These are phyloP conservation scores for Populus hybrid DNA, from an alignment of 441 rosid genomes.

Conservation along the genomic window DNA sequence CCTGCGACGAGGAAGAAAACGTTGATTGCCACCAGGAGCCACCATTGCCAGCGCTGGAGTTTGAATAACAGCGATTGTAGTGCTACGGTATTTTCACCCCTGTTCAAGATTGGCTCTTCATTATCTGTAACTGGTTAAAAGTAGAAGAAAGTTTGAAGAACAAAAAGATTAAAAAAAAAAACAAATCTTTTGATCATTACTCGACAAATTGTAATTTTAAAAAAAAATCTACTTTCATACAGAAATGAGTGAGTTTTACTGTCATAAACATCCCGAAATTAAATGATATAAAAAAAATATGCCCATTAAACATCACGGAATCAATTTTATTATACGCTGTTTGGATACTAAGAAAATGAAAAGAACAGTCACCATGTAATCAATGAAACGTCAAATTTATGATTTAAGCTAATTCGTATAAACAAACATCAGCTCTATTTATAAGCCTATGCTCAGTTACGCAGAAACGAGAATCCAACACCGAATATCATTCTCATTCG, in stretches of 20 bases:
- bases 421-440: neutral
- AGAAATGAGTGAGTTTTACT: neutral
- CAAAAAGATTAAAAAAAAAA: neutral
- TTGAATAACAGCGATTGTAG: conserved; percentile 37
- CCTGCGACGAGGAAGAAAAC: conserved; percentile 74
- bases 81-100: conserved; percentile 17
- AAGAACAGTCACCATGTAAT: neutral
- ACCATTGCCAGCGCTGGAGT: conserved; percentile 74
- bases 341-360: too few relatives aligned
- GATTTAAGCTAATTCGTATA: neutral
- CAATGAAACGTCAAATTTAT: neutral
- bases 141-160: neutral
- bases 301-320: neutral
- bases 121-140: conserved; percentile 32
- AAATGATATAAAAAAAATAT: too few relatives aligned
- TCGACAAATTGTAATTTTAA: too few relatives aligned
- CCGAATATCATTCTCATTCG: neutral
- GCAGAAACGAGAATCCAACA: neutral
- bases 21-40: conserved; percentile 60
- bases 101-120: conserved; percentile 41
- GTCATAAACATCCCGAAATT: neutral
- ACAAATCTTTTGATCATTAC: neutral
- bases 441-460: neutral
- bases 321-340: neutral
- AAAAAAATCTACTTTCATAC: neutral